Evolutionary conservation across 495 filamentous ascomycete species (phyloP).

Genomic region (Sporormia fimetaria): DNA sequence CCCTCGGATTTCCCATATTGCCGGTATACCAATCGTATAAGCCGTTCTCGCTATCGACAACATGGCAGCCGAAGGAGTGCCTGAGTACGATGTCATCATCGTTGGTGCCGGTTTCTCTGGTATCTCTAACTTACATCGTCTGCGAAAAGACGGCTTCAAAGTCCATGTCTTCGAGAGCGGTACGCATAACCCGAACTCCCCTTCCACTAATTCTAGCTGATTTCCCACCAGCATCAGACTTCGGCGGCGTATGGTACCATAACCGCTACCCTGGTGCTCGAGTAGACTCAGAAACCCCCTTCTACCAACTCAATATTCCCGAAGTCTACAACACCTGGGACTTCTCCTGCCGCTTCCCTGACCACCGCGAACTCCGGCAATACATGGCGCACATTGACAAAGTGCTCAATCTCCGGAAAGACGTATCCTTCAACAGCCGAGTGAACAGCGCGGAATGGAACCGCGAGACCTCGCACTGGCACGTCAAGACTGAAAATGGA

Average conservation of each 20-base stretch:
- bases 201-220: not conserved
- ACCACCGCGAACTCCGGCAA: slow-evolving; percentile 22
- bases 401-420: slow-evolving; percentile 19
- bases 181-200: not conserved
- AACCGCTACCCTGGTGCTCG: slow-evolving; percentile 44
- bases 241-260: slow-evolving; percentile 46
- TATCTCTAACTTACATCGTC: slow-evolving; percentile 34
- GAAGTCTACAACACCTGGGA: slow-evolving; percentile 24
- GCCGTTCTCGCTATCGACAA: slow-evolving; percentile 1
- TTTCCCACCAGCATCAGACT: slow-evolving; percentile 29
- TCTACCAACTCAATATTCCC: slow-evolving; percentile 24
- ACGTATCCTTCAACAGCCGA: slow-evolving; percentile 20
- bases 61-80: not conserved
- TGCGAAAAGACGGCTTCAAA: slow-evolving; percentile 34
- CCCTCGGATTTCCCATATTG: too few species aligned
- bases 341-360: slow-evolving; percentile 22
- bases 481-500: slow-evolving; percentile 19
- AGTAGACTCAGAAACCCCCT: slow-evolving; percentile 24
- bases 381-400: slow-evolving; percentile 31
- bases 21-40: too few species aligned
- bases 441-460: slow-evolving; percentile 26
- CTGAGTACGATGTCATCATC: slow-evolving; percentile 27
- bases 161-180: slow-evolving; percentile 40
- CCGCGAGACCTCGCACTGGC: slow-evolving; percentile 17
- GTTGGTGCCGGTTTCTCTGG: slow-evolving; percentile 38